These are phyloP conservation scores for Emergomyces pasteurianus DNA, from an alignment of 2,329 filamentous ascomycete species.

Conservation along the genomic window DNA sequence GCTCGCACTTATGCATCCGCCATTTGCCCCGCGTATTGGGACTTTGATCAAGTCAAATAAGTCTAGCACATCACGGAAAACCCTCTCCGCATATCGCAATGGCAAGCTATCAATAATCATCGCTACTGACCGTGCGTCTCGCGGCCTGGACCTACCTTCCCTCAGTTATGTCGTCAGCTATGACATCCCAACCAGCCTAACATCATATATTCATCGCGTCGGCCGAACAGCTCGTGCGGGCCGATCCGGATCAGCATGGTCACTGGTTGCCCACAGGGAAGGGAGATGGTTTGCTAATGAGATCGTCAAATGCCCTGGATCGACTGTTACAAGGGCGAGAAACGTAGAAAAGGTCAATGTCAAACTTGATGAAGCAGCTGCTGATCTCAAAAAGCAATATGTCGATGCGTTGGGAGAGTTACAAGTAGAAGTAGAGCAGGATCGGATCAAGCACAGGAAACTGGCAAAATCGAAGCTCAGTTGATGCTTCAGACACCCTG, in stretches of 20 bases:
- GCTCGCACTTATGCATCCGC: conserved; percentile 53
- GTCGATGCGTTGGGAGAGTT: conserved; percentile 23
- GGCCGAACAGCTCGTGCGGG: conserved; percentile 82
- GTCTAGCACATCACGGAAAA: conserved; percentile 56
- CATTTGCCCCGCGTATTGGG: conserved; percentile 46
- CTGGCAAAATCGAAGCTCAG: not conserved
- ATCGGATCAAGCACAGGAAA: not conserved
- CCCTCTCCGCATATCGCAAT: conserved; percentile 52
- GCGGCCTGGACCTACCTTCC: conserved; percentile 70
- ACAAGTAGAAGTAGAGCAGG: conserved; percentile 23
- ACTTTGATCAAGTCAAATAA: conserved; percentile 68
- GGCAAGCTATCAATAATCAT: conserved; percentile 62
- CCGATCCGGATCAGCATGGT: conserved; percentile 67
- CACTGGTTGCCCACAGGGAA: conserved; percentile 68
- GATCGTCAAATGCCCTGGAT: conserved; percentile 44
- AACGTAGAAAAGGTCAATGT: conserved; percentile 21
- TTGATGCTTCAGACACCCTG: not conserved
- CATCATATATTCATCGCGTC: conserved; percentile 81
- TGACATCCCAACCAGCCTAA: conserved; percentile 70
- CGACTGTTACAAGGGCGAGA: conserved; percentile 21
- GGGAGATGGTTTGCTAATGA: conserved; percentile 87
- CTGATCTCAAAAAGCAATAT: conserved; percentile 22
- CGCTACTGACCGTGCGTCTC: conserved; percentile 84
- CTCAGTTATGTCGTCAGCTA: conserved; percentile 88
- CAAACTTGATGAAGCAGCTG: conserved; percentile 17